A percentile compares a stretch with the other conserved stretches of the same genome.
Evolutionary conservation across 2,329 filamentous ascomycete genomes (phyloP).

Genomic region (Colletotrichum sp.): DNA sequence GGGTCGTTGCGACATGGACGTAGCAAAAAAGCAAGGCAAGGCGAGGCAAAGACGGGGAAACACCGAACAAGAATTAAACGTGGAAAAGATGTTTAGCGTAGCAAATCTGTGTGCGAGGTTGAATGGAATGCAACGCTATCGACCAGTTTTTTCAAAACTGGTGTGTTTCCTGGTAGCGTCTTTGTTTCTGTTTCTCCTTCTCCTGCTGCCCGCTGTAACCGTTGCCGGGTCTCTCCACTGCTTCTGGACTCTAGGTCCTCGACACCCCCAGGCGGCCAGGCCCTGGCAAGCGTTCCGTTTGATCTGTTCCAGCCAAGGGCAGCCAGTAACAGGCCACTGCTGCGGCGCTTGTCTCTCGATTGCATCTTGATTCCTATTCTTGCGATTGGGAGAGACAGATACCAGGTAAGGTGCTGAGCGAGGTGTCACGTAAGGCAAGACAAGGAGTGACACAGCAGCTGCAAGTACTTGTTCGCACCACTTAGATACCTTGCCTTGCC

Average conservation of each 20-base stretch:
- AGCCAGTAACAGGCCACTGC: background rate
- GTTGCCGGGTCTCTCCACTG: background rate
- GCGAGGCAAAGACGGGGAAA: background rate
- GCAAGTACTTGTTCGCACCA: background rate
- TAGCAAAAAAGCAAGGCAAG: background rate
- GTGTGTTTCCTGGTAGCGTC: background rate
- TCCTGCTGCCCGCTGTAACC: background rate
- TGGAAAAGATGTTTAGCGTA: background rate
- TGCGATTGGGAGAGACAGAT: background rate
- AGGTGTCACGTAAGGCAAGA: background rate
- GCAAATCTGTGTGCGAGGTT: slow-evolving; percentile 1
- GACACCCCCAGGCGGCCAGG: background rate
- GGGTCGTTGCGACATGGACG: background rate
- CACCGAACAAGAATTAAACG: background rate
- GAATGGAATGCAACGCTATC: slow-evolving; percentile 6
- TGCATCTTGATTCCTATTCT: background rate
- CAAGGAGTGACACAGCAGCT: background rate
- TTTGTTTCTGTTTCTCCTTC: slow-evolving; percentile 18
- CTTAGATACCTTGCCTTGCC: background rate
- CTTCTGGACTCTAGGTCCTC: background rate
- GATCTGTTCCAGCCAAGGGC: background rate
- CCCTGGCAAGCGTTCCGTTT: background rate
- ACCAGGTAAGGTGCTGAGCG: background rate
- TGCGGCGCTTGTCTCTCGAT: background rate
- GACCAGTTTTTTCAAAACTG: background rate